Base-by-base conservation (phyloP, 805 yeast species). In the Nakazawaea ernobii region DNA sequence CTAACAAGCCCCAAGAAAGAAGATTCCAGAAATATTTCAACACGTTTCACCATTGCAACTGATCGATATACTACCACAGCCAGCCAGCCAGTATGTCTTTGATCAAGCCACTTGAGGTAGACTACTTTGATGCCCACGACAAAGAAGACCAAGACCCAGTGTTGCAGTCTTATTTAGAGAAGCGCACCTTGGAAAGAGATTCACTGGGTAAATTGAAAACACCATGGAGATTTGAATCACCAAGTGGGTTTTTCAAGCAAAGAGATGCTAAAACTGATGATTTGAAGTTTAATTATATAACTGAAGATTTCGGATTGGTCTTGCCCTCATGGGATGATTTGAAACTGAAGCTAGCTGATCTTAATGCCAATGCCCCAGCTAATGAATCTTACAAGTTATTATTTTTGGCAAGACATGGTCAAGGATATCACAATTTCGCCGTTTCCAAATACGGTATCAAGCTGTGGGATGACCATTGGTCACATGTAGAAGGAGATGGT, bases 371-470 rank as follows among this genome's bases (percentile, higher is more conserved):
- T 6, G 69, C 73, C 15, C 49, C 53, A 0, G 54, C 53, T 0
- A 69, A 73, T 50, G 80, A 65, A 37, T 49, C 52, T 32, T 78
- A 68, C 59, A 80, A 79, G 54, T 55, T 80, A 41, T 49, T 80
- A 3, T 71, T 77, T 42, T 67, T 77, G 46, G 82, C 84, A 9
- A 70, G 89, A 58, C 89, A 83, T 55, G 89, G 88, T 6, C 86
- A 82, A 59, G 89, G 88, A 0, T 75, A 63, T 57, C 90, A 83
- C 52, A 83, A 83, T 54, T 67, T 69, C 39, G 73, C 77, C 2
- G 77, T 80, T 13, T 65, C 63, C 20, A 70, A 75, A 49, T 80
- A 79, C 54, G 87, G 87, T 9, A 47, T 68, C 15, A 69, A 70
- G 2, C 75, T 62, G n/a, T 83, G 88, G 90, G 63, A 77, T 54